Base-by-base conservation (phyloP, 108 stramenopile species). In the Bacterosira constricta region DNA sequence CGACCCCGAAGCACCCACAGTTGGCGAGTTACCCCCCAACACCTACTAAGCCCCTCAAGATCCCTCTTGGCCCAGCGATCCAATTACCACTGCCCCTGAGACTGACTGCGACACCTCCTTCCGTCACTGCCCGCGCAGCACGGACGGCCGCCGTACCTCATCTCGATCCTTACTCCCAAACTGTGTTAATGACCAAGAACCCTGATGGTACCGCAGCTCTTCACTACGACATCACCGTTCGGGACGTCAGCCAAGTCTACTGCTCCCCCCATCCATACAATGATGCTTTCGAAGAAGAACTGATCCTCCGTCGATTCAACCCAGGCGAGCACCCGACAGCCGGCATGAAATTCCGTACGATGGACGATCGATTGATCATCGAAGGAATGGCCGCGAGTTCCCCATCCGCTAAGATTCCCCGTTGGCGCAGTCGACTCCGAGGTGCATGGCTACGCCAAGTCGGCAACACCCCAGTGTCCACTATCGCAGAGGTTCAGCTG, bases 361-460 rank as follows among this genome's bases (percentile, higher is more conserved):
- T 1, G n/a, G n/a, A n/a, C n/a, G n/a, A 12, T 20, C 46, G 34
- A 20, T 20, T 64, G 17, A 30, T 50, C 17, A 44, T 64, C 23
- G 27, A 18, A 2, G 30, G 12, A 21, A 64, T 64, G 47, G 25
- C 15, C 15, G 18, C 30, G 4, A 50, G 63, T 27, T 31, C 63
- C 29, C 63, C 47, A 12, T 44, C 32, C 4, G 63, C 46, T 7
- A 34, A 36, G 49, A 50, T 64, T 20, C 13, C 26, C 13, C 34
- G 32, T 34, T 64, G 63, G 63, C 47, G 47, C 15, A 25, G 46
- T 20, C 47, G 63, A n/a, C n/a, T n/a, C n/a, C 32, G 17, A 26
- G 42, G 29, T 2, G 62, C 62, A 18, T 61, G 60, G 60, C 36
- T 61, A 1, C 27, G 41, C 0, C 26, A 7, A 27, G 42, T 63